A percentile compares a stretch with the other conserved stretches of the same genome.
Evolutionary conservation across 2,329 filamentous ascomycete genomes (phyloP).

Genomic region (Curvularia eragrostidis): DNA sequence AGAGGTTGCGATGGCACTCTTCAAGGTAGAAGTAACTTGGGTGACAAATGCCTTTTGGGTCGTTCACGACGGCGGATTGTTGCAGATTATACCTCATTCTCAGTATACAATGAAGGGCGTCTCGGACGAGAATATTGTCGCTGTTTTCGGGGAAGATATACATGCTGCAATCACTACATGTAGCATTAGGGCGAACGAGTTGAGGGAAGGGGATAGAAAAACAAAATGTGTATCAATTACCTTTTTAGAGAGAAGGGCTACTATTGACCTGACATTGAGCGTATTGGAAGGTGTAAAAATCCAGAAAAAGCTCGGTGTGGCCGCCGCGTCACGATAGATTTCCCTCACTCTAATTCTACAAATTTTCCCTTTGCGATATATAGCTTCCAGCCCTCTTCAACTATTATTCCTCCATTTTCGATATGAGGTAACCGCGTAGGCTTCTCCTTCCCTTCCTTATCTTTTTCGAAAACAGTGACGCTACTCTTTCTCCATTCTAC

Average conservation of each 20-base stretch:
- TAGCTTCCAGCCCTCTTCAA: background rate
- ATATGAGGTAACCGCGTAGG: background rate
- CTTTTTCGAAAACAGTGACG: constrained; percentile 2
- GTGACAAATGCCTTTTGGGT: background rate
- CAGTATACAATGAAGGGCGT: constrained; percentile 3
- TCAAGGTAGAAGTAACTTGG: constrained; percentile 4
- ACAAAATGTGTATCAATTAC: constrained; percentile 3
- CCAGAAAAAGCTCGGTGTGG: background rate
- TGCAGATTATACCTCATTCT: constrained; percentile 4
- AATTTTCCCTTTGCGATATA: constrained; percentile 3
- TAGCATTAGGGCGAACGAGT: constrained; percentile 3
- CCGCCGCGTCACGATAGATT: background rate
- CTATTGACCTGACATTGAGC: background rate
- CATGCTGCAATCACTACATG: constrained; percentile 4
- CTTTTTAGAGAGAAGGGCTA: background rate
- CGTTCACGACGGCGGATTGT: background rate
- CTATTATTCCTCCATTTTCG: constrained; percentile 2
- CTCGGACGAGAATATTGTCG: background rate
- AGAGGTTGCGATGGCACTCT: constrained; percentile 2
- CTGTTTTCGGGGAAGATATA: constrained; percentile 5
- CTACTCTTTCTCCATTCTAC: constrained; percentile 7
- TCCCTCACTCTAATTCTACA: background rate
- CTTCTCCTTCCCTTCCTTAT: constrained; percentile 5
- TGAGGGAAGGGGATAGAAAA: background rate
- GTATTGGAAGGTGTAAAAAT: constrained; percentile 2